Percentiles rank a stretch among this genome's conserved stretches.
Conservation (phyloP, 2,329 filamentous ascomycete genomes). For the Sclerotinia glacialis region DNA sequence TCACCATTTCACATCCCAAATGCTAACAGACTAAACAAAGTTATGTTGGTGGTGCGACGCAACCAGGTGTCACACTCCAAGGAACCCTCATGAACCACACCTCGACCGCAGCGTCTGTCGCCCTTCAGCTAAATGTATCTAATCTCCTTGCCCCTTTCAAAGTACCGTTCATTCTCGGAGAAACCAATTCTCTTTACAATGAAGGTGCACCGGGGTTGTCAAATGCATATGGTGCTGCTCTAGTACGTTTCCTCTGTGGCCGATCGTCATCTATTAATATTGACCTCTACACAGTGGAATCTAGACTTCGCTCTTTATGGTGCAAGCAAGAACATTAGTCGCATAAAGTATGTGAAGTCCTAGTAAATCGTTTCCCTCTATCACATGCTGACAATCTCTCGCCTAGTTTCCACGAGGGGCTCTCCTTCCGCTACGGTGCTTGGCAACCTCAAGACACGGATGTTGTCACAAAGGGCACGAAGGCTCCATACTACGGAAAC, state of each 20-base stretch:
- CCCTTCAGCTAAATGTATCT: slow-evolving; percentile 39
- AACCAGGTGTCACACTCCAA: slow-evolving; percentile 60
- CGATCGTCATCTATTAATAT: not conserved
- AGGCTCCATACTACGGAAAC: slow-evolving; percentile 63
- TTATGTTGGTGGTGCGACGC: slow-evolving; percentile 59
- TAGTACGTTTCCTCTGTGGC: slow-evolving; percentile 34
- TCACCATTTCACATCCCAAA: not conserved
- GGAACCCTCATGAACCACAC: slow-evolving; percentile 63
- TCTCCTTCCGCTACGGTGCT: slow-evolving; percentile 57
- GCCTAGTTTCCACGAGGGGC: slow-evolving; percentile 58
- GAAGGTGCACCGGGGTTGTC: slow-evolving; percentile 60
- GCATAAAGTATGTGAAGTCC: slow-evolving; percentile 46
- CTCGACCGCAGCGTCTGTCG: slow-evolving; percentile 49
- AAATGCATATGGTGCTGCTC: slow-evolving; percentile 62
- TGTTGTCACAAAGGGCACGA: slow-evolving; percentile 53
- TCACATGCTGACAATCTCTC: not conserved
- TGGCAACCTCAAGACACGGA: slow-evolving; percentile 59
- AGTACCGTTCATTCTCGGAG: slow-evolving; percentile 36
- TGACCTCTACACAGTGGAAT: slow-evolving; percentile 45
- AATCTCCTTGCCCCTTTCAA: slow-evolving; percentile 40
- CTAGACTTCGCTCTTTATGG: slow-evolving; percentile 60
- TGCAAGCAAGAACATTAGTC: slow-evolving; percentile 53
- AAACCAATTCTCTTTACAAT: slow-evolving; percentile 62
- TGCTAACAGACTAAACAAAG: slow-evolving; percentile 40
- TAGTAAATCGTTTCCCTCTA: not conserved